A percentile compares a stretch with the other conserved stretches of the same genome.
Evolutionary conservation across 371 early-diverging fungal genomes (phyloP).

Genomic region (Mucor mucedo): DNA sequence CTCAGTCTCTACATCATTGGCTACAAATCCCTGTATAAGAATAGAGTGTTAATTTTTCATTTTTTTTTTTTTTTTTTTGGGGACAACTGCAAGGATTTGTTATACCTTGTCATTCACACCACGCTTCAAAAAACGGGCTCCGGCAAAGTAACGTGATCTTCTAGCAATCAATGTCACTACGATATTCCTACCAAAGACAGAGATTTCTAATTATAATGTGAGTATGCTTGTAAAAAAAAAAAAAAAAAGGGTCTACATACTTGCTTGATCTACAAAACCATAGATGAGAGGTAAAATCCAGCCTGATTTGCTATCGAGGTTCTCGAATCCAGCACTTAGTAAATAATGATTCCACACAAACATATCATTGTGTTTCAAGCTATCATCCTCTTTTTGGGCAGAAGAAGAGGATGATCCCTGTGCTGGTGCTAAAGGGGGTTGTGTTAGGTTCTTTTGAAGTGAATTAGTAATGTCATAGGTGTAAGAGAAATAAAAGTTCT

Average conservation of each 20-base stretch:
- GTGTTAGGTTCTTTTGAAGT: constrained; percentile 87
- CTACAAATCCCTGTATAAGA: constrained; percentile 81
- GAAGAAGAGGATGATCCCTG: no score
- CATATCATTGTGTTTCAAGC: constrained; percentile 71
- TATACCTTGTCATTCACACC: constrained; percentile 88
- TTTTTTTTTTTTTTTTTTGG: no score
- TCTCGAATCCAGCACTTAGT: constrained; percentile 71
- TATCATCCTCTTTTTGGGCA: neutral
- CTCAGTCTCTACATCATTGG: constrained; percentile 99
- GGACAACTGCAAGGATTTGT: no score
- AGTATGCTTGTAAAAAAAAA: constrained; percentile 1
- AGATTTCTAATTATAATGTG: constrained; percentile 53
- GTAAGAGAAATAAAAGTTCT: constrained; percentile 92
- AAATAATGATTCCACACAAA: constrained; percentile 96
- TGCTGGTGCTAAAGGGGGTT: constrained; percentile 31
- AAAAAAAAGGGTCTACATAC: constrained; percentile 46
- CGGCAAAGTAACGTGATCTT: constrained; percentile 94
- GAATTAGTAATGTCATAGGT: constrained; percentile 94
- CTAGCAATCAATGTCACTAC: constrained; percentile 94
- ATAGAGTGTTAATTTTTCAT: no score
- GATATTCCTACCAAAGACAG: constrained; percentile 84
- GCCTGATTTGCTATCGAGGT: constrained; percentile 62
- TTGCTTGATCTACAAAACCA: constrained; percentile 96
- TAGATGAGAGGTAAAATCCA: constrained; percentile 94
- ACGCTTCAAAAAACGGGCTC: constrained; percentile 95